Base-by-base conservation (phyloP, 106 monocot species). In the Gastrodia elata region DNA sequence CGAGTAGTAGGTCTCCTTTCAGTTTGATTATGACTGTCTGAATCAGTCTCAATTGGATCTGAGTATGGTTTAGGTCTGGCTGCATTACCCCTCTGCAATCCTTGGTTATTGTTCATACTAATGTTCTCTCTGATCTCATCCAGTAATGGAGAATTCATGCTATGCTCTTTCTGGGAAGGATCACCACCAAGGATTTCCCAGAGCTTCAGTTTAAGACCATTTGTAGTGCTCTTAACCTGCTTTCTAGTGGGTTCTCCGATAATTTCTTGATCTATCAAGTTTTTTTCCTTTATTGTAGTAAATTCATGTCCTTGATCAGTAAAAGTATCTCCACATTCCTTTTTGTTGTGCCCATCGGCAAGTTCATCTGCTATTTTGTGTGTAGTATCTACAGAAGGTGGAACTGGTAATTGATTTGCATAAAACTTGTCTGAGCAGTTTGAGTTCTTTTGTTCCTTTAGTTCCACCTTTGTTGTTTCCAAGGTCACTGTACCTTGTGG, bases 1-100 rank as follows among this genome's bases (percentile, higher is more conserved):
- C 83, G 90, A 78, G 88, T 88, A 65, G 90, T 58, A 76, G 89
- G 92, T 80, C 92, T 86, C 57, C 34, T 71, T 3, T 44, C 32
- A 1, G 77, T 77, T 64, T 80, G 84, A 46, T 78, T 80, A 15
- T 75, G 75, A 65, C 80, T 82, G 24, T 83, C 91, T 39, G 90
- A 92, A 84, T 88, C 86, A 46, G 73, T 86, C 78, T 96, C 92
- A 65, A 96, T 96, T 43, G 92, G 74, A 70, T 96, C 95, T 28
- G 86, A 86, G 70, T 75, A 82, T 20, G 73, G 81, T 25, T 83
- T 79, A 30, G 72, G 6, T 7, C 39, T 20, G 10, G 42, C 49
- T 49, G 27, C 34, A 61, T 26, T 41, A 2, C 22, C 74, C 15
- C 39, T 64, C 35, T 5, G 39, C 10, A 20, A 39, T 61, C 38